Percentiles rank a stretch among this genome's conserved stretches.
phyloP scores from a whole-genome alignment of 1,139 yeast genomes.

The Yamadazyma sp. region DNA sequence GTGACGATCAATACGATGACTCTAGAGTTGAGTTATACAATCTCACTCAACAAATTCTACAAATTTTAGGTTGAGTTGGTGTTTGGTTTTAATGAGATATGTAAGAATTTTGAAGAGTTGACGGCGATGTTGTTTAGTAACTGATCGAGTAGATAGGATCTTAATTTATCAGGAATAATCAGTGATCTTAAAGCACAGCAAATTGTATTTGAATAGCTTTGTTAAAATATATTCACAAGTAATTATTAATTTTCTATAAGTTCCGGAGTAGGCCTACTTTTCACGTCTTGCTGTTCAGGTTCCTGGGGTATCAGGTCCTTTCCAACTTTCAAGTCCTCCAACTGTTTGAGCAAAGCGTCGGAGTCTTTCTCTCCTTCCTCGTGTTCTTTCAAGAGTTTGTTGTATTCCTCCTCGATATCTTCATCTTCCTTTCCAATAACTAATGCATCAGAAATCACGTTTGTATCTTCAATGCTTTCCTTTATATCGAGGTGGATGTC shows the following conservation, averaged over 20 bases:
- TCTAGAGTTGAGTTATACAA: conserved; percentile 72
- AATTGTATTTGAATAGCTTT: conserved; percentile 5
- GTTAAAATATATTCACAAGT: conserved; percentile 2
- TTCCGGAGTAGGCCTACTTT: background rate
- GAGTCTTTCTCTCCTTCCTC: conserved; percentile 5
- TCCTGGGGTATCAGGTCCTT: background rate
- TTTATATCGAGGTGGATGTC: conserved; percentile 41
- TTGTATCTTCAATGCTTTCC: conserved; percentile 34
- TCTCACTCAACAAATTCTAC: conserved; percentile 76
- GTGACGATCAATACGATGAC: conserved; percentile 51
- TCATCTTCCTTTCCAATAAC: conserved; percentile 17
- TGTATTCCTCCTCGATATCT: conserved; percentile 36
- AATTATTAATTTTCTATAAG: conserved; percentile 1
- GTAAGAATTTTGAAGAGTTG: background rate
- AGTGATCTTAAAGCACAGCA: conserved; percentile 2
- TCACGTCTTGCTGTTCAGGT: background rate
- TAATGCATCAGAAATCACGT: conserved; percentile 37
- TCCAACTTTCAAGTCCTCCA: conserved; percentile 14
- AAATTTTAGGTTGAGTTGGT: conserved; percentile 41
- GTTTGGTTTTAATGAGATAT: conserved; percentile 1
- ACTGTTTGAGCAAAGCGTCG: conserved; percentile 8
- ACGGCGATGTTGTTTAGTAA: background rate
- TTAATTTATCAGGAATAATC: conserved; percentile 13
- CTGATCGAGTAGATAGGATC: background rate
- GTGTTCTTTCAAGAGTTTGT: conserved; percentile 12